Evolutionary conservation across 257 asterid species (phyloP).

Genomic region (Coffea eugenioides): DNA sequence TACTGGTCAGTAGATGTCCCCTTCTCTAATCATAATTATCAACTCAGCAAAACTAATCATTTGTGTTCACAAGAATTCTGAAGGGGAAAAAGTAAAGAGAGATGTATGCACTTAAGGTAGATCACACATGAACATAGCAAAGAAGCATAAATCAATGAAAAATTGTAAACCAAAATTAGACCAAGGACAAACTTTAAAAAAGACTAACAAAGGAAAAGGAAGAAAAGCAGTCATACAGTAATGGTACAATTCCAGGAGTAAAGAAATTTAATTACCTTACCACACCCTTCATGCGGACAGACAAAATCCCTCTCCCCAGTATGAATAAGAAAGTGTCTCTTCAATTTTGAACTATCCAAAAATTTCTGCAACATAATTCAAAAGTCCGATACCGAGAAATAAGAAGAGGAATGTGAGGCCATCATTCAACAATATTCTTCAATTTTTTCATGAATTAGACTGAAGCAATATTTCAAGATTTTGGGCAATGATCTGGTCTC

Average conservation of each 20-base stretch:
- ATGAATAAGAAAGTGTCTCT: slow-evolving; percentile 93
- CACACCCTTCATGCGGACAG: slow-evolving; percentile 99
- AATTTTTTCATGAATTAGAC: background rate
- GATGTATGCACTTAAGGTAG: background rate
- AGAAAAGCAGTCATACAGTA: background rate
- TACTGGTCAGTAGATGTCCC: background rate
- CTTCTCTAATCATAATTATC: too few relatives aligned
- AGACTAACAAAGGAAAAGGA: background rate
- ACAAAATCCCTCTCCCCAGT: slow-evolving; percentile 94
- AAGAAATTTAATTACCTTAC: slow-evolving; percentile 67
- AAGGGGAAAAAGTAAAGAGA: background rate
- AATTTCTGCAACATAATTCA: slow-evolving; percentile 72
- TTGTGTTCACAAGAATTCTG: background rate
- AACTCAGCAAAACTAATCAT: background rate
- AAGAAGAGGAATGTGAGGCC: background rate
- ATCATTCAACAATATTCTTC: background rate
- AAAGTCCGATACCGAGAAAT: background rate
- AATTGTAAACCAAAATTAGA: background rate
- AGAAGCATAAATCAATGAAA: background rate
- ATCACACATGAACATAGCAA: background rate
- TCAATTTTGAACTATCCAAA: slow-evolving; percentile 96
- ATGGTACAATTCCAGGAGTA: background rate
- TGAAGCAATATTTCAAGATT: background rate
- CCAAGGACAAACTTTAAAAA: background rate
- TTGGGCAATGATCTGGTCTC: background rate